Conservation (phyloP, 345 rosid genomes). For the Aurinia saxatilis region DNA sequence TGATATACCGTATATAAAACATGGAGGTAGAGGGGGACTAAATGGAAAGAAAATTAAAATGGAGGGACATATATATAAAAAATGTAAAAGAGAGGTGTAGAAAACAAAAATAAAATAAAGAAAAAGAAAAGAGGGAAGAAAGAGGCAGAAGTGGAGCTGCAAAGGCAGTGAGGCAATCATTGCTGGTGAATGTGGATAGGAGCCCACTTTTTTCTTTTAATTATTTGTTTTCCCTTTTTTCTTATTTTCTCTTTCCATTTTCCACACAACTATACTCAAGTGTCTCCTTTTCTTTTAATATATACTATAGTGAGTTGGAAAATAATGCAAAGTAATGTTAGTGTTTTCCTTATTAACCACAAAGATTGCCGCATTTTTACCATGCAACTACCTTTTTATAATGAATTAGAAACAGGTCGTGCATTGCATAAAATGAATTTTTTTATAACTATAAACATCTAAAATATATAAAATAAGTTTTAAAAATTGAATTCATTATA, state of each 20-base stretch:
- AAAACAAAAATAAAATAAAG: constrained; percentile 10
- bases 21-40: not conserved
- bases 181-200: constrained; percentile 38
- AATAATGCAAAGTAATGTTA: not conserved
- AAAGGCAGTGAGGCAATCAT: constrained; percentile 34
- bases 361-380: no score
- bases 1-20: not conserved
- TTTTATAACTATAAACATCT: no score
- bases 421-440: no score
- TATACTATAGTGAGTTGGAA: not conserved
- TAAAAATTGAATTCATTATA: no score
- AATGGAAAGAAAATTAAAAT: not conserved
- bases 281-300: not conserved
- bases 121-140: constrained; percentile 23
- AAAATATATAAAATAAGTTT: no score
- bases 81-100: not conserved
- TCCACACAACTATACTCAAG: not conserved
- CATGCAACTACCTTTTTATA: no score
- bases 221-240: constrained; percentile 1
- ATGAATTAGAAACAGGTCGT: no score
- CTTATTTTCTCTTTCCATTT: constrained; percentile 2
- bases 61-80: not conserved
- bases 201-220: constrained; percentile 30
- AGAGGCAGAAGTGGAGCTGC: constrained; percentile 32
- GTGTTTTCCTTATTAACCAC: no score